Conservation (phyloP, 805 yeast genomes). For the Saccharomycopsis sp. region DNA sequence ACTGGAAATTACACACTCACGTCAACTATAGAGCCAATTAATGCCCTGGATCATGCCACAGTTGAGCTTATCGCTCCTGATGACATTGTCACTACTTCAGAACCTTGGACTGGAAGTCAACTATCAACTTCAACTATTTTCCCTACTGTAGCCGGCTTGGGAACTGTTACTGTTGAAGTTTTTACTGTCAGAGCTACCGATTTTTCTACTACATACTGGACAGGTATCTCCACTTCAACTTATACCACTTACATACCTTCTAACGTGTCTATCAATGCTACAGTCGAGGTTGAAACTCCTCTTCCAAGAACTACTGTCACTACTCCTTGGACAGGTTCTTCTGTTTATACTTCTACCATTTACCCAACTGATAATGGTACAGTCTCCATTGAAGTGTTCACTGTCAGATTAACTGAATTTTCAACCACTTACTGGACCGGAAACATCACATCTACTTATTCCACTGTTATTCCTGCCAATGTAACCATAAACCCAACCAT, state of each 20-base stretch:
- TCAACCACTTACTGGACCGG: conserved; percentile 5
- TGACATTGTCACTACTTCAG: conserved; percentile 1
- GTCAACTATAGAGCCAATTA: neutral
- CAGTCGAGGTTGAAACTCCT: conserved; percentile 2
- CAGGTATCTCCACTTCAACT: conserved; percentile 5
- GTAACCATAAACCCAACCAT: conserved; percentile 16
- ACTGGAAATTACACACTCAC: neutral
- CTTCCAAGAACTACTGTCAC: conserved; percentile 2
- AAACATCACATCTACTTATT: conserved; percentile 12
- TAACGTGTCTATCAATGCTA: neutral
- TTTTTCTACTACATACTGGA: conserved; percentile 7
- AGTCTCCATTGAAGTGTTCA: neutral
- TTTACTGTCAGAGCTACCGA: neutral
- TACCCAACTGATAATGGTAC: neutral
- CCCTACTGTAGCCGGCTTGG: neutral
- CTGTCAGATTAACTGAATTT: neutral
- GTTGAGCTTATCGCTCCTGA: neutral
- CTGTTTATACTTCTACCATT: neutral
- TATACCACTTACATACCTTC: neutral
- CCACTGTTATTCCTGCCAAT: neutral
- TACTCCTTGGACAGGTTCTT: neutral
- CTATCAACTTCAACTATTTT: neutral
- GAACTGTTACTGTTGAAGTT: conserved; percentile 1
- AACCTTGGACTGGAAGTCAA: neutral
- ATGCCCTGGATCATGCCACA: neutral